A percentile compares a stretch with the other conserved stretches of the same genome.
phyloP scores from a whole-genome alignment of 2,329 filamentous ascomycete genomes.

The Aspergillus transmontanensis region DNA sequence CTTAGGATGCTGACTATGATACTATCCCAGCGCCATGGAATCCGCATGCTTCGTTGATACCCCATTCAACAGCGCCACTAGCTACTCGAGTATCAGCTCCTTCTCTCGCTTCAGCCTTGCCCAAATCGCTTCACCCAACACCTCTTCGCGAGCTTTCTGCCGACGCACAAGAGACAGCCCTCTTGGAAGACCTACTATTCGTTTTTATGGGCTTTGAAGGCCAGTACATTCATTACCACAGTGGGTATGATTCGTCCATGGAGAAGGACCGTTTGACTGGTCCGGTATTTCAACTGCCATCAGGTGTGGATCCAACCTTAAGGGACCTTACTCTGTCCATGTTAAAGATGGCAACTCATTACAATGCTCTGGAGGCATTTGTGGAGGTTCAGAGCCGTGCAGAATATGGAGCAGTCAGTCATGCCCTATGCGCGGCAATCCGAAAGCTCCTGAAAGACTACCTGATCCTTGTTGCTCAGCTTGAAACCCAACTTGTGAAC shows the following conservation, averaged over 20 bases:
- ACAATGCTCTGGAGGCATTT: constrained; percentile 86
- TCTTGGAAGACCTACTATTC: constrained; percentile 88
- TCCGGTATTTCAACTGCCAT: constrained; percentile 75
- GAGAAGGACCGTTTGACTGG: constrained; percentile 87
- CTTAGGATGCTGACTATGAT: constrained; percentile 20
- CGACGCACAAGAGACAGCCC: constrained; percentile 80
- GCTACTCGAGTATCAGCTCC: constrained; percentile 67
- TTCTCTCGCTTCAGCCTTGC: constrained; percentile 66
- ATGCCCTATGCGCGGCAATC: constrained; percentile 93
- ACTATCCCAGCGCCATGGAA: constrained; percentile 63
- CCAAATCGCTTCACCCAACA: constrained; percentile 67
- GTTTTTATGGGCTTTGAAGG: constrained; percentile 98
- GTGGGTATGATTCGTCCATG: constrained; percentile 77
- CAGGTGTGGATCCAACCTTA: constrained; percentile 86
- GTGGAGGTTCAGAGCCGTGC: constrained; percentile 92
- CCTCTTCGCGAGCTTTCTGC: constrained; percentile 71
- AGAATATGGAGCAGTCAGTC: constrained; percentile 92
- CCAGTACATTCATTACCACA: constrained; percentile 89
- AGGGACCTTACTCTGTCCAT: constrained; percentile 85
- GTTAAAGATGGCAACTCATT: constrained; percentile 92
- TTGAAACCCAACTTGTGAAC: constrained; percentile 90
- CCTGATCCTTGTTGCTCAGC: constrained; percentile 84
- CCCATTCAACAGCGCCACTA: constrained; percentile 70
- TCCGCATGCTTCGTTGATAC: constrained; percentile 74
- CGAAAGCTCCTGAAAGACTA: constrained; percentile 92